phyloP scores from a whole-genome alignment of 139 green algal genomes.

The Tetraselmis chui region DNA sequence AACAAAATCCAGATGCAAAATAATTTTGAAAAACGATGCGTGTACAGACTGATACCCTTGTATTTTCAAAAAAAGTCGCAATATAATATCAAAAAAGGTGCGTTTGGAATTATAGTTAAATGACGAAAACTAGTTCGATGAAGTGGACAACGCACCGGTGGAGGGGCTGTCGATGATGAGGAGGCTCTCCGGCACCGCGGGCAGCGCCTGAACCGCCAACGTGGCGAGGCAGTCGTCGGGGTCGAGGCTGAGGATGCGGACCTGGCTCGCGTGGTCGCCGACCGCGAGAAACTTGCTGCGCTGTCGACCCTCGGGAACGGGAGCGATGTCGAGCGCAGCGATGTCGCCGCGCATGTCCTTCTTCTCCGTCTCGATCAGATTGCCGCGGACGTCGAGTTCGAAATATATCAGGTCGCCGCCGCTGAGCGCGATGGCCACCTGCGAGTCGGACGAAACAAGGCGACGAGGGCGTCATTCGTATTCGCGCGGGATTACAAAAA shows the following conservation, averaged over 20 bases:
- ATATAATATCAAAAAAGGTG: too few species aligned
- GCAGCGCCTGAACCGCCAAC: conserved; percentile 55
- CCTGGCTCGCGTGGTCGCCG: conserved; percentile 67
- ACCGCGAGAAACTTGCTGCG: conserved; percentile 80
- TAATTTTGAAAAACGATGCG: too few species aligned
- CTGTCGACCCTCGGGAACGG: conserved; percentile 69
- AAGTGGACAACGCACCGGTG: conserved; percentile 17
- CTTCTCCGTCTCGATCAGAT: conserved; percentile 88
- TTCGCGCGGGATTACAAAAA: too few species aligned
- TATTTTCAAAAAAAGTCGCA: too few species aligned
- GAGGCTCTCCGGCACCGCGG: conserved; percentile 54
- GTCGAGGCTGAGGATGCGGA: conserved; percentile 79
- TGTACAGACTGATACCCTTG: too few species aligned
- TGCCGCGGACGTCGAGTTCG: conserved; percentile 80
- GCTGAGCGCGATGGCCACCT: conserved; percentile 73
- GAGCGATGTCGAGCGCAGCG: conserved; percentile 70
- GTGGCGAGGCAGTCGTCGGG: conserved; percentile 68
- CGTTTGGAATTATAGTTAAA: too few species aligned
- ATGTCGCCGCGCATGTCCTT: conserved; percentile 89
- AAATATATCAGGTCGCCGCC: conserved; percentile 94
- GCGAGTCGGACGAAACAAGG: too few species aligned
- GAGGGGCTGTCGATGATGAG: conserved; percentile 62
- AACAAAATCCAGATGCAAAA: too few species aligned
- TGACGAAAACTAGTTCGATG: too few species aligned
- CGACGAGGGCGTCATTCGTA: too few species aligned